Evolutionary conservation across 148 eudicot species (phyloP).

Genomic region (Amaranthus hypochondriacus): DNA sequence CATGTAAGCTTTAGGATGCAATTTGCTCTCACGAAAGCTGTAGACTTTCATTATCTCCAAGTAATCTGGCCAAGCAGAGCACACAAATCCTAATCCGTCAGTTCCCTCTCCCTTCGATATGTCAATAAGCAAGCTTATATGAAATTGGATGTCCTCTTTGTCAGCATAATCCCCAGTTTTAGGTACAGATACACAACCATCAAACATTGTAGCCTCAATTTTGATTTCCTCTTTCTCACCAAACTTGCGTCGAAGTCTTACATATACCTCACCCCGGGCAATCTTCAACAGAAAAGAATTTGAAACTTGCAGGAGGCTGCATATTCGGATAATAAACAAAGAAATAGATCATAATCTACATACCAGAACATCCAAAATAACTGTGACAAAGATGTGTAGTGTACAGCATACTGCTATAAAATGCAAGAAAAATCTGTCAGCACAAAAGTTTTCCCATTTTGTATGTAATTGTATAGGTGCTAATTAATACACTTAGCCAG

Average conservation of each 20-base stretch:
- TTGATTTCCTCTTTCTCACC: constrained; percentile 49
- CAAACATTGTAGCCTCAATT: constrained; percentile 73
- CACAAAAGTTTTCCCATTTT: too few species aligned
- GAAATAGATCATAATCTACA: constrained; percentile 8
- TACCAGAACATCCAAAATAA: neutral
- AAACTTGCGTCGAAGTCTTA: constrained; percentile 49
- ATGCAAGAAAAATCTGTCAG: neutral
- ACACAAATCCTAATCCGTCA: constrained; percentile 54
- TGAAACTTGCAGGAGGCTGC: constrained; percentile 48
- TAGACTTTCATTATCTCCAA: constrained; percentile 65
- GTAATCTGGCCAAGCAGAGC: constrained; percentile 70
- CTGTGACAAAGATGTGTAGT: neutral
- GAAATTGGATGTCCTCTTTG: constrained; percentile 42
- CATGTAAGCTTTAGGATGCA: constrained; percentile 43
- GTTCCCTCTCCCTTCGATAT: constrained; percentile 50
- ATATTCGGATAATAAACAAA: constrained; percentile 10
- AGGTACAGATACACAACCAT: constrained; percentile 45
- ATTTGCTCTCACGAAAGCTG: constrained; percentile 27
- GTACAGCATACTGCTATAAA: neutral
- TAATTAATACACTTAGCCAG: neutral
- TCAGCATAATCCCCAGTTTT: constrained; percentile 39
- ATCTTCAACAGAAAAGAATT: constrained; percentile 50
- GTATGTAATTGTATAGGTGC: neutral
- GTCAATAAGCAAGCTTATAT: constrained; percentile 59
- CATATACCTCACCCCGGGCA: constrained; percentile 60